Percentiles rank a stretch among this genome's conserved stretches.
phyloP scores from a whole-genome alignment of 805 yeast species.

The Kuraishia piskuri region DNA sequence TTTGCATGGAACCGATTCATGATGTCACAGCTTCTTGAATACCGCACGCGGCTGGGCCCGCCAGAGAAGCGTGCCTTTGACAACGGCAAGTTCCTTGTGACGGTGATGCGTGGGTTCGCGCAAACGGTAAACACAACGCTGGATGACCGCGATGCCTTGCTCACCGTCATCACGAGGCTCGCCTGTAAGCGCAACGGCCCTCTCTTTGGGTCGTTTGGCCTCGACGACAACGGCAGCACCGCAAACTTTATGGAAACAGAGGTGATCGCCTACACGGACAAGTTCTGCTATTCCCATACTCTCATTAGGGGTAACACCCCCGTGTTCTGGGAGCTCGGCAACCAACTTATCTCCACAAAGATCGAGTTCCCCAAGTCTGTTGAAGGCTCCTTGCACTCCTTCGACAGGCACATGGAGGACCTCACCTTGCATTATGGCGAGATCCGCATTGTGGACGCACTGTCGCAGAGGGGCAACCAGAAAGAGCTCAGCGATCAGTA shows the following conservation, averaged over 20 bases:
- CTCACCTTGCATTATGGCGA: constrained; percentile 40
- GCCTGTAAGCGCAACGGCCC: constrained; percentile 34
- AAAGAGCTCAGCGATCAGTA: constrained; percentile 35
- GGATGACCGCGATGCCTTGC: constrained; percentile 26
- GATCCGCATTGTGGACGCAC: constrained; percentile 39
- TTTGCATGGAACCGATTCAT: constrained; percentile 46
- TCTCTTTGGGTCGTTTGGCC: constrained; percentile 45
- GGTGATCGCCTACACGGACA: constrained; percentile 32
- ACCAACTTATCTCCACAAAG: constrained; percentile 34
- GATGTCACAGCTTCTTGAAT: constrained; percentile 35
- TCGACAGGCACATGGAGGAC: constrained; percentile 38
- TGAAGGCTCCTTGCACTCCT: constrained; percentile 46
- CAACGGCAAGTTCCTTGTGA: constrained; percentile 34
- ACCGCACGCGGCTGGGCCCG: constrained; percentile 32
- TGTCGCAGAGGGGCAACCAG: constrained; percentile 32
- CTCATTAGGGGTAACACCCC: constrained; percentile 48
- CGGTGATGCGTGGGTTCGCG: constrained; percentile 44
- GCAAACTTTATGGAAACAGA: constrained; percentile 47
- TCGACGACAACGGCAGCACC: constrained; percentile 47
- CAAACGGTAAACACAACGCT: constrained; percentile 24
- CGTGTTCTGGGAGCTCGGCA: constrained; percentile 43
- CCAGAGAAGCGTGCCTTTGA: constrained; percentile 35
- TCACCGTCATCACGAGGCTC: constrained; percentile 46
- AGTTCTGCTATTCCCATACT: constrained; percentile 33
- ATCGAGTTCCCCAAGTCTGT: constrained; percentile 39